These are phyloP conservation scores for Pistacia integerrima DNA, from an alignment of 345 rosid species.

Conservation along the genomic window DNA sequence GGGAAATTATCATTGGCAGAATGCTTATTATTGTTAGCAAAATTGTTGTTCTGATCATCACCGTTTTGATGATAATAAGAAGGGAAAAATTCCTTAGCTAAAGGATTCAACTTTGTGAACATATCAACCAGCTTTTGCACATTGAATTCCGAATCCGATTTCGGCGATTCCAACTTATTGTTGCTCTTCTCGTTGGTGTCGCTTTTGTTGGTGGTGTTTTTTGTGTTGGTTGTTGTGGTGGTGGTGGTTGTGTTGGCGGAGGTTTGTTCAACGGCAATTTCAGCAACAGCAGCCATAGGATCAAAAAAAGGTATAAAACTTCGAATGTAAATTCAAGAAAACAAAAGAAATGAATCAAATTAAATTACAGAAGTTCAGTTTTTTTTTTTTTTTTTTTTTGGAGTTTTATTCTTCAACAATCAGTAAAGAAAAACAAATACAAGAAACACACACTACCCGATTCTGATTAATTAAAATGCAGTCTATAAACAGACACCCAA, in stretches of 20 bases:
- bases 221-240: too few relatives aligned
- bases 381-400: not conserved
- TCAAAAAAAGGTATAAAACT: not conserved
- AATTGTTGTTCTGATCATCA: conserved; percentile 32
- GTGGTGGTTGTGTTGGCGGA: conserved; percentile 25
- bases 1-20: conserved; percentile 31
- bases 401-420: not conserved
- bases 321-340: not conserved
- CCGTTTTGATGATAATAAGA: conserved; percentile 41
- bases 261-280: conserved; percentile 48
- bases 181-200: conserved; percentile 29
- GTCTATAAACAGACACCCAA: conserved; percentile 18
- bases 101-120: conserved; percentile 85
- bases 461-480: not conserved
- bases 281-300: conserved; percentile 76
- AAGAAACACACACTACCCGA: not conserved
- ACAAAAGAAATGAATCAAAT: not conserved
- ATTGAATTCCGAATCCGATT: conserved; percentile 59
- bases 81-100: conserved; percentile 83
- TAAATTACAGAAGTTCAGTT: not conserved
- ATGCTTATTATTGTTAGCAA: conserved; percentile 30
- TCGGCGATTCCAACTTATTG: conserved; percentile 37
- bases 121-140: conserved; percentile 75
- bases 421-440: conserved; percentile 5
- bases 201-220: not conserved